Conservation (phyloP, 768 basidiomycete species). For the Mycena leptocephala region DNA sequence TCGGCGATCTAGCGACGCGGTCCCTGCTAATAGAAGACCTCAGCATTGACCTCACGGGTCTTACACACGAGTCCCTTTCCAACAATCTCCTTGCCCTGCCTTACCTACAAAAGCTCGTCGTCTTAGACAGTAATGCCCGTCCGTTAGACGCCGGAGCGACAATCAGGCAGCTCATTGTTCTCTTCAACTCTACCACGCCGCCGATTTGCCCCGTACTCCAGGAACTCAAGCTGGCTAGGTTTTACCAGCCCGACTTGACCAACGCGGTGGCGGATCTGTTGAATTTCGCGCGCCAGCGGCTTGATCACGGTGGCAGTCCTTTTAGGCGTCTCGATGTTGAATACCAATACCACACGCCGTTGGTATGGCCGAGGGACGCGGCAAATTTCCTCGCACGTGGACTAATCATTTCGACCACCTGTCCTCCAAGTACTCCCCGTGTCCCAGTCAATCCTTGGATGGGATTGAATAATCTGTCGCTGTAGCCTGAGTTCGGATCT, state of each 20-base stretch:
- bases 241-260: not conserved
- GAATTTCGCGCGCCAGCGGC: not conserved
- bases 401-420: not conserved
- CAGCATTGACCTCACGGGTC: not conserved
- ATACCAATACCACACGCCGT: not conserved
- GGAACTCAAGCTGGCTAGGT: not conserved
- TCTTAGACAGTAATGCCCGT: not conserved
- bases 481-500: no score
- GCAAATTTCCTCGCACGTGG: not conserved
- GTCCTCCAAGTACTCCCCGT: no score
- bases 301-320: not conserved
- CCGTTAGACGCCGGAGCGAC: not conserved
- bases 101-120: not conserved
- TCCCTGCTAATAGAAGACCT: conserved; percentile 5
- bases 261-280: not conserved
- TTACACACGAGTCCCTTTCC: not conserved
- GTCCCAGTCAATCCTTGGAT: no score
- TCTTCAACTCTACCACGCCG: not conserved
- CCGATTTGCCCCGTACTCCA: not conserved
- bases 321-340: not conserved
- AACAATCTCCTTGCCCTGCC: not conserved
- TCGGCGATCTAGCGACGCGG: not conserved
- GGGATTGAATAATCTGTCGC: no score
- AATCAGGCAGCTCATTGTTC: not conserved
- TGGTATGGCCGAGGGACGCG: not conserved